A percentile compares a stretch with the other conserved stretches of the same genome.
Evolutionary conservation across 1,139 yeast species (phyloP).

Genomic region (Magnusiomyces clavatus): DNA sequence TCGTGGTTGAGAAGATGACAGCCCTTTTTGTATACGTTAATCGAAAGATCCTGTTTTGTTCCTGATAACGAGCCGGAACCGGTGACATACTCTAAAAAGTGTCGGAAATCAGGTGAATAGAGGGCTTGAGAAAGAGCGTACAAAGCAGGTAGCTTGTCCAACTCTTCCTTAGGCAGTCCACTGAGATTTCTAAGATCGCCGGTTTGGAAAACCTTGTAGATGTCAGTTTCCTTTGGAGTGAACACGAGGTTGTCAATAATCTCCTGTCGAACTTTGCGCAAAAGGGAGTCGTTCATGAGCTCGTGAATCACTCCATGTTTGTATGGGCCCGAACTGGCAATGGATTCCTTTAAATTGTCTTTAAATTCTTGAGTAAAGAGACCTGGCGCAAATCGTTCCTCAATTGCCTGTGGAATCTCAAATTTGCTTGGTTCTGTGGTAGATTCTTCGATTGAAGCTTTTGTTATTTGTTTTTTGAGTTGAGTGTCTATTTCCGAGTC

Average conservation of each 20-base stretch:
- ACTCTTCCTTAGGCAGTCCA: slow-evolving; percentile 72
- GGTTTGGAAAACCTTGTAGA: slow-evolving; percentile 87
- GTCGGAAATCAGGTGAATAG: slow-evolving; percentile 78
- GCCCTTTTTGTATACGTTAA: slow-evolving; percentile 85
- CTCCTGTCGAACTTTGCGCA: slow-evolving; percentile 76
- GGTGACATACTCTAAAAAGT: slow-evolving; percentile 71
- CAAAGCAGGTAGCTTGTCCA: slow-evolving; percentile 63
- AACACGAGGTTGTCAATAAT: slow-evolving; percentile 78
- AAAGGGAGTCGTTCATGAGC: slow-evolving; percentile 65
- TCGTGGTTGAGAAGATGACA: slow-evolving; percentile 94
- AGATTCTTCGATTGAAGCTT: not conserved
- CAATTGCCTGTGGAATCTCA: no score
- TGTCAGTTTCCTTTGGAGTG: slow-evolving; percentile 93
- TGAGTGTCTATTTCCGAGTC: no score
- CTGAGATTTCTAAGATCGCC: slow-evolving; percentile 93
- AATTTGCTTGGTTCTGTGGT: no score
- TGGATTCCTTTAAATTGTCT: slow-evolving; percentile 17
- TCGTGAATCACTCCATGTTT: slow-evolving; percentile 80
- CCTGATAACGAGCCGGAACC: slow-evolving; percentile 90
- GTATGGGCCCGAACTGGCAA: slow-evolving; percentile 59
- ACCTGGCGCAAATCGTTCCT: slow-evolving; percentile 4
- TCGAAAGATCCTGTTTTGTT: slow-evolving; percentile 80
- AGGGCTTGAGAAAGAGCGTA: slow-evolving; percentile 76
- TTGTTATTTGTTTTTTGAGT: not conserved
- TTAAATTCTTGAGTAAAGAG: slow-evolving; percentile 6